Base-by-base conservation (phyloP, 2,329 filamentous ascomycete species). In the Claviceps monticola region DNA sequence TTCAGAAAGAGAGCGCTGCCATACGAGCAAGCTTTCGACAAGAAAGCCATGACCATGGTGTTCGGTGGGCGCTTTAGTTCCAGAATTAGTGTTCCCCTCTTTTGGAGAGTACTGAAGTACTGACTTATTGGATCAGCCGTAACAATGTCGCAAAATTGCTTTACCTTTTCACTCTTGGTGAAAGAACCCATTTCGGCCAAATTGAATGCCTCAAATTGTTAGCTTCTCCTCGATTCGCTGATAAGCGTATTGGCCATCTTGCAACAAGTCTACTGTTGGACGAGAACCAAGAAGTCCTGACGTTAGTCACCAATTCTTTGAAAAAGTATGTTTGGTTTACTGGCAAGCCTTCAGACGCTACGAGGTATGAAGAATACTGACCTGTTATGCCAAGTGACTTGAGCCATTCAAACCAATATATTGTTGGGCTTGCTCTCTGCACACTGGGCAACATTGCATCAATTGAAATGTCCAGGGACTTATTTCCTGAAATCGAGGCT, bases 61-160 rank as follows among this genome's bases (percentile, higher is more conserved):
- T 95, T 62, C 84, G 91, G 90, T 96, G 75, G 64, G 77, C 46
- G n/a, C 23, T 23, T n/a, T 47, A 38, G 29, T 38, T 49, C 23
- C 11, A 5, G 8, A 11, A 13, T 19, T 11, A 5, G n/a, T 23
- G 13, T 14, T 3, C 14, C 9, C 13, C 14, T 7, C 16, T 16
- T 8, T 47, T 16, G 7, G 39, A 36, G 41, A 36, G 51, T 39
- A 23, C 9, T 21, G 3, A 34, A 16, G 8, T 43, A 41, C 47
- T 50, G 23, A 53, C 37, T 21, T 34, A 11, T 19, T 50, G 36
- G 8, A 47, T 41, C 49, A 96, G 91, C 72, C 84, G 93, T 66
- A 98, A 98, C 75, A 98, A 98, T 78, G 93, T 98, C 62, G 90
- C 93, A 54, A 98, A 98, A 71, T 81, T 98, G 38, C 80, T 98